Evolutionary conservation across 2,329 filamentous ascomycete genomes (phyloP).

Genomic region (Scedosporium apiospermum): DNA sequence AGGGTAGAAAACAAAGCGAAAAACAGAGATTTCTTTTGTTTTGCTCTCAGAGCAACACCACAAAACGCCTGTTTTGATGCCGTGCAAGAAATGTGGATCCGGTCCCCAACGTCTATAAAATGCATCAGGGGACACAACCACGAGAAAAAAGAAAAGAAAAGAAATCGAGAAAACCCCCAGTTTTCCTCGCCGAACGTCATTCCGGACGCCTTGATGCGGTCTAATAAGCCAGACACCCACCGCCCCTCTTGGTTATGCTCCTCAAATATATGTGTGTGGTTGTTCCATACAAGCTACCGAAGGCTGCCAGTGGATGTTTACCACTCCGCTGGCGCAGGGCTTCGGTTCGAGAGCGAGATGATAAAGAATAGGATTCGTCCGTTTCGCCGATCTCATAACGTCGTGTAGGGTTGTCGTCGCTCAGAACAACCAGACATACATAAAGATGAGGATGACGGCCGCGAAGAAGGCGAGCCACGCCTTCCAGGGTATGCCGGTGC

Average conservation of each 20-base stretch:
- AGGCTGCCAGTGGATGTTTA: background rate
- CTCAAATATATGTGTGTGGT: background rate
- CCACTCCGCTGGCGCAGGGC: too few species aligned
- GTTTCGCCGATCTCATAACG: background rate
- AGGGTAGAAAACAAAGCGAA: background rate
- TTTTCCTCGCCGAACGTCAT: background rate
- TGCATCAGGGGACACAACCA: background rate
- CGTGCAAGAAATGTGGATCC: background rate
- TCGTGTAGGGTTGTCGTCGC: background rate
- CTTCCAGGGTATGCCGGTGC: conserved; percentile 91
- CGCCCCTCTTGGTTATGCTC: background rate
- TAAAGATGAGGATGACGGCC: conserved; percentile 72
- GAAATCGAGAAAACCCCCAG: background rate
- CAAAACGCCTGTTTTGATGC: background rate
- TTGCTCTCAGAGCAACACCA: background rate
- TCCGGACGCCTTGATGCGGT: background rate
- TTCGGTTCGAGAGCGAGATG: background rate
- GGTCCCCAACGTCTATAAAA: background rate
- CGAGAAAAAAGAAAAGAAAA: background rate
- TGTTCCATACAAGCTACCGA: background rate
- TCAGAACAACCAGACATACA: conserved; percentile 86
- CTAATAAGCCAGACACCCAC: background rate
- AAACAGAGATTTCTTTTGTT: background rate
- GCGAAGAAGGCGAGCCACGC: conserved; percentile 87
- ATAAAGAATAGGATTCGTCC: background rate